Percentiles rank a stretch among this genome's conserved stretches.
Evolutionary conservation across 202 grass and related monocot genomes (phyloP).

Genomic region (Elaeis oleifera): DNA sequence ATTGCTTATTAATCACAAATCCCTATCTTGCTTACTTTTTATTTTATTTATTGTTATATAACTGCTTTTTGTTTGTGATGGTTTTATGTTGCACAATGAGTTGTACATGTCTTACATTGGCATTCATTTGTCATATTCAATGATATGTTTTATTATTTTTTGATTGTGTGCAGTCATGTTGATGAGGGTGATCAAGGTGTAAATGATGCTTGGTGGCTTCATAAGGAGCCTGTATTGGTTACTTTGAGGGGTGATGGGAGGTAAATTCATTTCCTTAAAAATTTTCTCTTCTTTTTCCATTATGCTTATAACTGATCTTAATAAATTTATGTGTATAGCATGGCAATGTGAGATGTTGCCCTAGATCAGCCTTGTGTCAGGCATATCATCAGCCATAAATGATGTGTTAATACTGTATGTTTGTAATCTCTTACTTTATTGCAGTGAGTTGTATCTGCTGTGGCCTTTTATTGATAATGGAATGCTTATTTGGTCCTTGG

Average conservation of each 20-base stretch:
- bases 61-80: too few relatives aligned
- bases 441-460: too few relatives aligned
- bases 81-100: too few relatives aligned
- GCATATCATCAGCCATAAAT: slow-evolving; percentile 58
- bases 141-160: too few relatives aligned
- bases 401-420: slow-evolving; percentile 78
- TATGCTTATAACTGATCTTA: slow-evolving; percentile 1
- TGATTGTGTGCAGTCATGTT: slow-evolving; percentile 40
- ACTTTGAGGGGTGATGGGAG: slow-evolving; percentile 81
- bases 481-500: too few relatives aligned
- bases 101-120: too few relatives aligned
- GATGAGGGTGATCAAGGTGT: slow-evolving; percentile 71
- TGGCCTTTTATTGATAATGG: too few relatives aligned
- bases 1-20: too few relatives aligned
- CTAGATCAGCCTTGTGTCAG: slow-evolving; percentile 75
- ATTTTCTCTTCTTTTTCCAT: slow-evolving; percentile 11
- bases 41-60: too few relatives aligned
- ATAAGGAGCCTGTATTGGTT: slow-evolving; percentile 68
- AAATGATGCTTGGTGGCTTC: slow-evolving; percentile 72
- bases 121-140: too few relatives aligned
- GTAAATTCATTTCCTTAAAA: slow-evolving; percentile 29
- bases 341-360: slow-evolving; percentile 91
- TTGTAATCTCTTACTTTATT: slow-evolving; percentile 27
- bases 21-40: too few relatives aligned
- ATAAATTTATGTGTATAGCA: slow-evolving; percentile 31